Evolutionary conservation across 176 grass and related monocot species (phyloP).

Genomic region (Triticum aestivum): IWGSC_CS_RefSeq_v2.1 NC_057809.1:23396701-23397200

Average conservation of each 20-base stretch:
- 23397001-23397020: too few relatives aligned
- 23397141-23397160: too few relatives aligned
- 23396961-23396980: background rate
- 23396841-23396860: background rate
- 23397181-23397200: too few relatives aligned
- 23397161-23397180: too few relatives aligned
- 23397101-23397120: too few relatives aligned
- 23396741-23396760: background rate
- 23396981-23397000: background rate
- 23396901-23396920: background rate
- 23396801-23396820: background rate
- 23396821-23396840: background rate
- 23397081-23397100: too few relatives aligned
- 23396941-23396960: background rate
- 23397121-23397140: too few relatives aligned
- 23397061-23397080: too few relatives aligned
- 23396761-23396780: background rate
- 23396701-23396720: background rate
- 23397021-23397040: too few relatives aligned
- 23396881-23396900: too few relatives aligned
- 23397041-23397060: too few relatives aligned
- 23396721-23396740: background rate
- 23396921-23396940: background rate
- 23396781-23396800: background rate
- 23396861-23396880: background rate